These are phyloP conservation scores for Amylostereum chailletii DNA, from an alignment of 1,284 basidiomycete genomes.

Conservation along the genomic window DNA sequence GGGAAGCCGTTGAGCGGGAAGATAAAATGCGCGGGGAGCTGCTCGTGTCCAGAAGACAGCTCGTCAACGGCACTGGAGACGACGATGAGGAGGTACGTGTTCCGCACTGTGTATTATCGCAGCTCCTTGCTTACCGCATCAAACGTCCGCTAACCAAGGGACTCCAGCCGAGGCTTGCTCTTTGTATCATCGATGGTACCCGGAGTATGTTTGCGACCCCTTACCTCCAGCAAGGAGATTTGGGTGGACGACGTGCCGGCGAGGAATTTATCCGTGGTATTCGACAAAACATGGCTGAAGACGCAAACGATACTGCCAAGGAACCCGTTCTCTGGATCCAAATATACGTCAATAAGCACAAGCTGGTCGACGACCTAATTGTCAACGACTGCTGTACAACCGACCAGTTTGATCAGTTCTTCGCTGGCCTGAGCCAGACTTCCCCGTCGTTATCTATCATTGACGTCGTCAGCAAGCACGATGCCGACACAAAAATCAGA, in stretches of 20 bases:
- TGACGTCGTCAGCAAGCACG: constrained; percentile 63
- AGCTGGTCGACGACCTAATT: constrained; percentile 41
- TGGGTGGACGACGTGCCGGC: constrained; percentile 61
- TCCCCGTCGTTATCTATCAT: constrained; percentile 62
- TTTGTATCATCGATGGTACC: constrained; percentile 69
- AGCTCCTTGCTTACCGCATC: not conserved
- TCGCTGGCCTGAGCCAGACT: constrained; percentile 60
- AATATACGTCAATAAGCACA: constrained; percentile 57
- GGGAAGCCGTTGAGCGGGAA: constrained; percentile 51
- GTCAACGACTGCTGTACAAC: constrained; percentile 45
- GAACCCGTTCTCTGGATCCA: constrained; percentile 63
- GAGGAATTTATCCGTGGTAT: constrained; percentile 58
- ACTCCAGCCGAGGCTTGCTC: constrained; percentile 48
- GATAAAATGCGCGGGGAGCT: constrained; percentile 56
- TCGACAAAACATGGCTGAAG: constrained; percentile 50
- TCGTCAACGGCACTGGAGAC: not conserved
- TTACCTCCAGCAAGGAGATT: constrained; percentile 50
- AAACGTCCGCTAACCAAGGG: not conserved
- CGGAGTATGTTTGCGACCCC: constrained; percentile 54
- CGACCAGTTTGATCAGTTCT: constrained; percentile 61
- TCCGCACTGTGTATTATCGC: not conserved
- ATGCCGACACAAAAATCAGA: constrained; percentile 64
- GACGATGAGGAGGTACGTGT: not conserved
- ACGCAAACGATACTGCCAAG: constrained; percentile 46
- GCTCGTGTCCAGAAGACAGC: not conserved